Evolutionary conservation across 192 early-diverging fungal genomes (phyloP).

Genomic region (Jimgerdemannia lactiflua): DNA sequence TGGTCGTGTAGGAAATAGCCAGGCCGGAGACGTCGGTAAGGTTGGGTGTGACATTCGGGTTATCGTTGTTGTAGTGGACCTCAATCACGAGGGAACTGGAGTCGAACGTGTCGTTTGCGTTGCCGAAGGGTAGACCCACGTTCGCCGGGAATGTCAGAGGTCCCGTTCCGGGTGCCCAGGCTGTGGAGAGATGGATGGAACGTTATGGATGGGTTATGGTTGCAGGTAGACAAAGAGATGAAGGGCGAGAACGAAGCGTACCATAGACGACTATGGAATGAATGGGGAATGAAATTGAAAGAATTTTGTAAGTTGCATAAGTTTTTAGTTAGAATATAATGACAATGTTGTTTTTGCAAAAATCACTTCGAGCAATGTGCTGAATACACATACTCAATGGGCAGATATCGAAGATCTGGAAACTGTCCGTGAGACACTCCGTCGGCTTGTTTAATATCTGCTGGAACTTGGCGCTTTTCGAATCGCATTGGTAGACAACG

Average conservation of each 20-base stretch:
- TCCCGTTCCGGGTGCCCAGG: background rate
- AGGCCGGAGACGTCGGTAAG: background rate
- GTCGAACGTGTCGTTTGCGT: background rate
- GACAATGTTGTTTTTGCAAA: too few species aligned
- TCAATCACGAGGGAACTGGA: background rate
- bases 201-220: background rate
- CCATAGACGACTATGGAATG: background rate
- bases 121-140: background rate
- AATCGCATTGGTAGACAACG: background rate
- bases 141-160: background rate
- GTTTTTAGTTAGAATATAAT: too few species aligned
- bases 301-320: too few species aligned
- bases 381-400: background rate
- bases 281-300: too few species aligned
- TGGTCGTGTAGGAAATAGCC: background rate
- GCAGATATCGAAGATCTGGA: background rate
- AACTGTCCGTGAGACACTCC: background rate
- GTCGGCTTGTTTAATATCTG: background rate
- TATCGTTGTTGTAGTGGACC: background rate
- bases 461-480: background rate
- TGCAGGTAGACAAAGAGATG: background rate
- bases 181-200: background rate
- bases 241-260: background rate
- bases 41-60: background rate
- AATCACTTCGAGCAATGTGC: too few species aligned